Base-by-base conservation (phyloP, 331 rosid genomes). In the Pyracantha coccinea region DNA sequence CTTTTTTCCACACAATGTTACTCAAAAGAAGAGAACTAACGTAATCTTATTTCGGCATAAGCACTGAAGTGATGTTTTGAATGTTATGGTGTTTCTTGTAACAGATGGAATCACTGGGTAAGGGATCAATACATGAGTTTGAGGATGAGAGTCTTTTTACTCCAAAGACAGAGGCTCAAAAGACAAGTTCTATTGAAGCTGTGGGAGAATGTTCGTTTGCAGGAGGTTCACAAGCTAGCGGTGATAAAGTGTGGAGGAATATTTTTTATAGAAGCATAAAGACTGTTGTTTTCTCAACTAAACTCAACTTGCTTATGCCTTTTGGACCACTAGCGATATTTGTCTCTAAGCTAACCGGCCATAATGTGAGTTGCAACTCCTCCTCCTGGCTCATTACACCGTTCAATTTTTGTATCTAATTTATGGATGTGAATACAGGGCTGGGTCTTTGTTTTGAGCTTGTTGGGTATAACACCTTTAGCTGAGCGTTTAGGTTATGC, bases 401-500 rank as follows among this genome's bases (percentile, higher is more conserved):
- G 31, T n/a, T 54, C 28, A 31, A 28, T 54, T 67, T 27, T 27
- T 44, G 31, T 59, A 69, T 57, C 25, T 85, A 66, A 87, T 71
- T 79, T 72, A n/a, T 58, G 68, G 61, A 33, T 72, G 44, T 84
- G 77, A 66, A 62, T 81, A 54, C 89, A 93, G 98, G 96, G 90
- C 11, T 90, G 97, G 98, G 97, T 90, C 71, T 90, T 93, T 77
- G 73, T 77, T 80, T 72, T 90, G 62, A 89, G 95, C 76, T 84
- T 93, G 59, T 85, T 93, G 88, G 98, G 98, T 27, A 89, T 89
- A 81, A 83, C 85, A 69, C 98, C 98, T 79, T 66, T 93, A 70
- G 98, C 98, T 2, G 98, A 93, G 92, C 98, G 97, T 66, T 84
- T 93, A 77, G 98, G 98, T 57, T 93, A 86, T 85, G 95, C 97